phyloP scores from a whole-genome alignment of 768 basidiomycete genomes.

The Galerina marginata region DNA sequence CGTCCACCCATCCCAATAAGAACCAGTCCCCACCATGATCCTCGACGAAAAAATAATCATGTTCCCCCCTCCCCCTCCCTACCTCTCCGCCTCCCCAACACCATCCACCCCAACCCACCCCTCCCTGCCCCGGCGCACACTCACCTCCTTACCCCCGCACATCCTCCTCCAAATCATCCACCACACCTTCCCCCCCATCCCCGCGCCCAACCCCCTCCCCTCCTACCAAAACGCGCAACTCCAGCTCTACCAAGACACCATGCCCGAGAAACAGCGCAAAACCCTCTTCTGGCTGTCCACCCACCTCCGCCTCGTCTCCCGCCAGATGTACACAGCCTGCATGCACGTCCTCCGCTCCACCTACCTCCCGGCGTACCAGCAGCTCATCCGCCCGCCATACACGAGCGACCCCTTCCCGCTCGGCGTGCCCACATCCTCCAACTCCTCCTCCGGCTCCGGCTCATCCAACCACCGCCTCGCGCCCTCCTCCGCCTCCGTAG shows the following conservation, averaged over 20 bases:
- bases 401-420: conserved; percentile 80
- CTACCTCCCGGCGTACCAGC: conserved; percentile 69
- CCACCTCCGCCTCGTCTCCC: conserved; percentile 67
- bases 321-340: conserved; percentile 73
- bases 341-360: conserved; percentile 84
- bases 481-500: conserved; percentile 23
- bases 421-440: conserved; percentile 24
- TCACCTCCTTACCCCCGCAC: conserved; percentile 36
- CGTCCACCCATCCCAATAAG: not conserved
- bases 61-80: conserved; percentile 36
- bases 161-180: conserved; percentile 75
- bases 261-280: conserved; percentile 61
- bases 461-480: conserved; percentile 13
- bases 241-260: conserved; percentile 36
- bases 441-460: conserved; percentile 1
- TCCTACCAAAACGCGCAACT: not conserved
- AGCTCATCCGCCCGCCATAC: conserved; percentile 70
- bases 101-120: conserved; percentile 10
- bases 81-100: conserved; percentile 13
- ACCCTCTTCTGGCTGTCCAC: conserved; percentile 74
- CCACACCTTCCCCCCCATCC: conserved; percentile 55
- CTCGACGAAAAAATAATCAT: conserved; percentile 42
- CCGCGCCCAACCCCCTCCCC: not conserved
- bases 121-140: not conserved
- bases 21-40: conserved; percentile 26